Conservation (phyloP, 768 basidiomycete species). For the Boletus reticulatus region DNA sequence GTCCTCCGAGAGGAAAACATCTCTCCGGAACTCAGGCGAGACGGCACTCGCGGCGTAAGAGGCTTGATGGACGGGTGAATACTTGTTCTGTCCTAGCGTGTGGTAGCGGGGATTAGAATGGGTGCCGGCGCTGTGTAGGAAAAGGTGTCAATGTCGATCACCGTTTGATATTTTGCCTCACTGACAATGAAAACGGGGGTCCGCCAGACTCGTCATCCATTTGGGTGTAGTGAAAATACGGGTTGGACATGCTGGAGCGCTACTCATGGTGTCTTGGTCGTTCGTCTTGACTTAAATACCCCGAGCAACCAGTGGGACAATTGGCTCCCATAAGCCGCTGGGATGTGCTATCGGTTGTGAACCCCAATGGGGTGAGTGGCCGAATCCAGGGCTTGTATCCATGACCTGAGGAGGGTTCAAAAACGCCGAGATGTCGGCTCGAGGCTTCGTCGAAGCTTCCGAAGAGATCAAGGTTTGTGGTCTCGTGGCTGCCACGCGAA, state of each 20-base stretch:
- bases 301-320: background rate
- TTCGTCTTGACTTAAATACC: constrained; percentile 9
- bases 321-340: constrained; percentile 10
- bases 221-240: background rate
- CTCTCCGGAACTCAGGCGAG: background rate
- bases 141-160: constrained; percentile 7
- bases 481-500: constrained; percentile 20
- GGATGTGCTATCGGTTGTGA: background rate
- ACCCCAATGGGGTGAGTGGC: background rate
- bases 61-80: background rate
- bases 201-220: background rate
- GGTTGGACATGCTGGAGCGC: constrained; percentile 7
- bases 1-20: background rate
- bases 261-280: background rate
- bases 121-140: constrained; percentile 3
- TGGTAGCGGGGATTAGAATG: background rate
- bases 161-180: background rate
- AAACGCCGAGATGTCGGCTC: background rate
- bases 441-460: background rate
- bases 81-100: background rate
- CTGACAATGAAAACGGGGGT: constrained; percentile 8
- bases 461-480: background rate
- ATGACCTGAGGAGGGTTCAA: background rate
- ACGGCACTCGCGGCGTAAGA: background rate
- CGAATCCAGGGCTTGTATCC: constrained; percentile 5